phyloP scores from a whole-genome alignment of 2,329 filamentous ascomycete species.

The Claviceps cyperi region DNA sequence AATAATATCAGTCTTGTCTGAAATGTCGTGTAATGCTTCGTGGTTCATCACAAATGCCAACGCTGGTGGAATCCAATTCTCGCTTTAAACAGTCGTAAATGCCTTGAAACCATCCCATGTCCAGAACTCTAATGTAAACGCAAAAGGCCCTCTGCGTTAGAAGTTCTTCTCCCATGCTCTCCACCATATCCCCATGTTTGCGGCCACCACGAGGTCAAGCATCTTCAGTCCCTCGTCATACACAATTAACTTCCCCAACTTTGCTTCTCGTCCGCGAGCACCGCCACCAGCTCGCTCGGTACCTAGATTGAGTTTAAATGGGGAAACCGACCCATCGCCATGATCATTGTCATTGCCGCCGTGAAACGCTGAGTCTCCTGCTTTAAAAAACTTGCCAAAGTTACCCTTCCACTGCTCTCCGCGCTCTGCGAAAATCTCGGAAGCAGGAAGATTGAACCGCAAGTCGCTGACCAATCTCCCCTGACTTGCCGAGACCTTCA shows the following conservation, averaged over 20 bases:
- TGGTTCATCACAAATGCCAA: background rate
- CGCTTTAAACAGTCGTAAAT: background rate
- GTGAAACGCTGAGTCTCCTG: background rate
- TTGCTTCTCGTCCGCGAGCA: slow-evolving; percentile 70
- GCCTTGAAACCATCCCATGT: background rate
- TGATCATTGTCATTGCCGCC: slow-evolving; percentile 24
- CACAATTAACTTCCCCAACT: slow-evolving; percentile 85
- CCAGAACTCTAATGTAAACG: background rate
- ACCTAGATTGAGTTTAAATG: slow-evolving; percentile 60
- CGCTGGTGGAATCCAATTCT: background rate
- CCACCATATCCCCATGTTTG: slow-evolving; percentile 92
- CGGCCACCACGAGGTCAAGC: slow-evolving; percentile 81
- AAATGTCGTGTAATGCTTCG: background rate
- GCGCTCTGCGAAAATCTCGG: slow-evolving; percentile 29
- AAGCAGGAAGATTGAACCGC: slow-evolving; percentile 70
- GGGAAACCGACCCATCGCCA: slow-evolving; percentile 21
- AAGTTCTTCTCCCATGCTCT: slow-evolving; percentile 57
- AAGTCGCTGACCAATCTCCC: slow-evolving; percentile 54
- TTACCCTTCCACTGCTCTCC: slow-evolving; percentile 25
- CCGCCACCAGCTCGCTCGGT: slow-evolving; percentile 77
- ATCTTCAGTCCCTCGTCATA: slow-evolving; percentile 86
- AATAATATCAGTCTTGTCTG: no score
- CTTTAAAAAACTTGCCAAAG: slow-evolving; percentile 28
- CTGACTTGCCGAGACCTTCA: background rate
- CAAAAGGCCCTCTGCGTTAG: slow-evolving; percentile 8